Conservation (phyloP, 768 basidiomycete genomes). For the Leccinum longicurvipes region DNA sequence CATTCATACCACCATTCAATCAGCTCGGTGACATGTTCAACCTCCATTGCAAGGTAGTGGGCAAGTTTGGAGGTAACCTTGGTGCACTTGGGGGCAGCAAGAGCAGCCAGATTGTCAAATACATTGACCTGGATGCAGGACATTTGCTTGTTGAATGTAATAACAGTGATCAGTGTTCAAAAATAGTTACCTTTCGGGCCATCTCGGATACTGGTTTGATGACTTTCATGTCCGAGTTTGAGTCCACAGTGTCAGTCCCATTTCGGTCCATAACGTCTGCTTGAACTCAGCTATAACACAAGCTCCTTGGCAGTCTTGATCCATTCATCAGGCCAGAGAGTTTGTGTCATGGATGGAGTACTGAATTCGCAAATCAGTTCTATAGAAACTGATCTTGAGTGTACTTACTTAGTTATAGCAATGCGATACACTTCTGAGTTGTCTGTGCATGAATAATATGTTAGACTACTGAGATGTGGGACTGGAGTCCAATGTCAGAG, state of each 20-base stretch:
- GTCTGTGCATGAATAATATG: conserved; percentile 1
- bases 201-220: neutral
- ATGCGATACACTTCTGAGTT: neutral
- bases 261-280: neutral
- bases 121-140: neutral
- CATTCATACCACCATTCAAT: neutral
- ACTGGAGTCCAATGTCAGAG: too few relatives aligned
- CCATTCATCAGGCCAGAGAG: neutral
- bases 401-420: neutral
- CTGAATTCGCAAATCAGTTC: neutral
- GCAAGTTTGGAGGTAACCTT: neutral
- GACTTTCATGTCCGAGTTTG: neutral
- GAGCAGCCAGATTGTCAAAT: neutral
- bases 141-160: too few relatives aligned
- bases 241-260: neutral
- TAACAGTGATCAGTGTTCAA: too few relatives aligned
- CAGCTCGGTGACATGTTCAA: neutral
- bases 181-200: too few relatives aligned
- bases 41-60: neutral
- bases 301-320: neutral
- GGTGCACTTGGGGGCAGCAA: neutral
- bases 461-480: too few relatives aligned
- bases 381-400: neutral
- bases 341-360: neutral
- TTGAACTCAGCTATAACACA: neutral